Conservation (phyloP, 371 early-diverging fungal genomes). For the Apophysomyces elegans region DNA sequence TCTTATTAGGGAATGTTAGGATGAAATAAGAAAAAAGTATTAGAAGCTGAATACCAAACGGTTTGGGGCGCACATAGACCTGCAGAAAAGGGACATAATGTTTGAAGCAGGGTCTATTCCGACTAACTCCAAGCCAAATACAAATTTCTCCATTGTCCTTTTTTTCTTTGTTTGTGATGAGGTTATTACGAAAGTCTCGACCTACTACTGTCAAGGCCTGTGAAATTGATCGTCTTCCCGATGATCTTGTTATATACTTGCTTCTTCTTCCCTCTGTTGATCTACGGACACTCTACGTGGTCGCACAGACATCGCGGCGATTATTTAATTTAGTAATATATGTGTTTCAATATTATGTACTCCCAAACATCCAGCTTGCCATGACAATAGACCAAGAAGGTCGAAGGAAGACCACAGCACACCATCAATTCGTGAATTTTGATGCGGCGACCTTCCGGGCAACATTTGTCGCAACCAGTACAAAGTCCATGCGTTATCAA, state of each 20-base stretch:
- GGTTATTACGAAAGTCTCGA: neutral
- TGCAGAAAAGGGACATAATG: neutral
- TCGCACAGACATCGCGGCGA: slow-evolving; percentile 16
- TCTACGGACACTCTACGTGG: slow-evolving; percentile 11
- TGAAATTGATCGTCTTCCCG: slow-evolving; percentile 15
- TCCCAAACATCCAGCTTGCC: slow-evolving; percentile 17
- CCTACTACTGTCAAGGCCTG: no score
- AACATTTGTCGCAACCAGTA: slow-evolving; percentile 13
- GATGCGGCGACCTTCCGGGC: slow-evolving; percentile 19
- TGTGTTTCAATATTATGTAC: slow-evolving; percentile 12
- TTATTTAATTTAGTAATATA: slow-evolving; percentile 7
- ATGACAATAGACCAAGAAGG: slow-evolving; percentile 23
- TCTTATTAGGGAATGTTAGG: no score
- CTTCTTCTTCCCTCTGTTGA: slow-evolving; percentile 17
- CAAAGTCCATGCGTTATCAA: slow-evolving; percentile 14
- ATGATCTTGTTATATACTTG: slow-evolving; percentile 16
- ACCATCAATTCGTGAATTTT: slow-evolving; percentile 11
- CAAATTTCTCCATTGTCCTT: neutral
- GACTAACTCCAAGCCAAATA: neutral
- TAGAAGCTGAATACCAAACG: no score
- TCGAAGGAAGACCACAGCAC: slow-evolving; percentile 13
- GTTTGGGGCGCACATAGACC: neutral
- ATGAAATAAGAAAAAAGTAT: no score
- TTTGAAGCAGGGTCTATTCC: neutral
- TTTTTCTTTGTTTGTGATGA: neutral